Evolutionary conservation across 768 basidiomycete species (phyloP).

Genomic region (Russula foetens): DNA sequence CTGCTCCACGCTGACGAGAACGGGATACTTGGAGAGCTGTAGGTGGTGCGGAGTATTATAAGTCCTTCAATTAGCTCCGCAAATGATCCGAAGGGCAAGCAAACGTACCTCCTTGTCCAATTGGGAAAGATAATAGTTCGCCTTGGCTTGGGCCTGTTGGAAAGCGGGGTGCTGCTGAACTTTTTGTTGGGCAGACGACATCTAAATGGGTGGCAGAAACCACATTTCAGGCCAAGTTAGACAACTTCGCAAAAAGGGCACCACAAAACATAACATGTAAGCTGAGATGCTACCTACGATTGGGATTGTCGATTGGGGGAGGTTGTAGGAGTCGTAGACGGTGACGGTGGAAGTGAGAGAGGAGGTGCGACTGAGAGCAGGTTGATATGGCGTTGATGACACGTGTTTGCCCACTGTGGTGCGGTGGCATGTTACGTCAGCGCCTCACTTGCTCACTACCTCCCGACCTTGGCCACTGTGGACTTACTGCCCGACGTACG

Average conservation of each 20-base stretch:
- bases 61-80: neutral
- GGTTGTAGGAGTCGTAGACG: constrained; percentile 14
- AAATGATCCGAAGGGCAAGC: neutral
- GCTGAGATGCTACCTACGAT: constrained; percentile 10
- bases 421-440: constrained; percentile 37
- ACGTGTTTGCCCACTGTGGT: constrained; percentile 43
- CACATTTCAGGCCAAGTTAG: neutral
- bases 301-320: neutral
- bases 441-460: neutral
- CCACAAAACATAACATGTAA: neutral
- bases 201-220: constrained; percentile 29
- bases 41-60: neutral
- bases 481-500: neutral
- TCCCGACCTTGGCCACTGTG: neutral
- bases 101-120: constrained; percentile 90
- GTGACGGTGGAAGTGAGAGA: constrained; percentile 17
- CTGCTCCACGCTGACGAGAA: constrained; percentile 76
- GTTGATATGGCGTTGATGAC: constrained; percentile 46
- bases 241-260: neutral
- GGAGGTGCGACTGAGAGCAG: constrained; percentile 16
- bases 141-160: constrained; percentile 78
- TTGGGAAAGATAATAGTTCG: constrained; percentile 71
- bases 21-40: constrained; percentile 80
- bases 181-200: constrained; percentile 71
- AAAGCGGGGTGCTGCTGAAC: constrained; percentile 83